Evolutionary conservation across 164 flowering plant species (phyloP), one percentile per base, ranked within the genome.

Genomic region (Malania oleifera): DNA sequence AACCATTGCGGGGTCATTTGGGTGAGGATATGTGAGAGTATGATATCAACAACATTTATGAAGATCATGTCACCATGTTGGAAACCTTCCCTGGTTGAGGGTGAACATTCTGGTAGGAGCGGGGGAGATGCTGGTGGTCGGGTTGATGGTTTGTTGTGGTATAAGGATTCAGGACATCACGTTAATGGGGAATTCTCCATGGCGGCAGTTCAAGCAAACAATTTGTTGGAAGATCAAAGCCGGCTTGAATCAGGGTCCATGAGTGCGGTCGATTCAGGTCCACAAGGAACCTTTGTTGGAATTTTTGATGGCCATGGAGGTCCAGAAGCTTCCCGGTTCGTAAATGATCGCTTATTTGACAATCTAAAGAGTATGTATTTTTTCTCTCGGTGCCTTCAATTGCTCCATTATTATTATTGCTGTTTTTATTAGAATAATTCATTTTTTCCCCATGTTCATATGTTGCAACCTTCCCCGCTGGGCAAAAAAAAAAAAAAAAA

Each of bases 301-400:
- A 59, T 92, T 37, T 92, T 85, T 73, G 98, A 92, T 73, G 98
- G 96, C 23, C 98, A 92, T 78, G 98, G 91, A 64, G 96, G 96
- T 57, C 93, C 98, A 5, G 98, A 92, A 73, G 77, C 93, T 59
- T 70, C 98, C 5, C 76, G 83, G 22, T 89, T 85, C 64, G 69
- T 92, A 15, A 85, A 78, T 50, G 73, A 84, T 2, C 78, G 59
- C 50, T 77, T 92, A 1, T 92, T 87, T 64, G 59, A 65, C 34
- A 67, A 89, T 73, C 64, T 89, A 54, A 84, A 84, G 77, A 80
- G 98, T 91, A 84, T 27, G 86, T 60, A 46, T 27, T 69, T 59
- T 52, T 9, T 49, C 58, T 46, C 46, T 26, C 38, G 29, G n/a
- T 46, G 5, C 40, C 47, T 26, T 23, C 0, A 29, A 23, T 10